Conservation (phyloP, 345 rosid species). For the Populus nigra region DNA sequence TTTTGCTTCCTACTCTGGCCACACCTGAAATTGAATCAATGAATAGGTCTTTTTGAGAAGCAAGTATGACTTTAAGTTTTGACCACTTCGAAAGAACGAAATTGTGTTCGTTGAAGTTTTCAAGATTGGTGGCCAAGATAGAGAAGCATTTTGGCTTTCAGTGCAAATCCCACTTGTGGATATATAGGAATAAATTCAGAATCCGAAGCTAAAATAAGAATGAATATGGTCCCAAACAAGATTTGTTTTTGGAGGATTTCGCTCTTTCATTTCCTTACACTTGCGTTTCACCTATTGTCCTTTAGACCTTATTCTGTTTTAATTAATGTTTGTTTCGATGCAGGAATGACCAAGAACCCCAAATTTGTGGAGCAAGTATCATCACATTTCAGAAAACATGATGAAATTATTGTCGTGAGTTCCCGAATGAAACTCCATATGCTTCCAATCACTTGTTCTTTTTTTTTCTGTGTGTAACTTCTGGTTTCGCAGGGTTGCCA, state of each 20-base stretch:
- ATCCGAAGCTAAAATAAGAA: neutral
- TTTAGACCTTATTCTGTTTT: neutral
- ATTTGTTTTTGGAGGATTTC: too few relatives aligned
- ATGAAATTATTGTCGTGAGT: constrained; percentile 78
- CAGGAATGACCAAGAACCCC: constrained; percentile 71
- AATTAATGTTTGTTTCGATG: neutral
- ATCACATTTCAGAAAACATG: constrained; percentile 54
- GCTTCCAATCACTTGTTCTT: neutral
- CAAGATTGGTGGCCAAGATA: too few relatives aligned
- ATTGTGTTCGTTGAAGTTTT: too few relatives aligned
- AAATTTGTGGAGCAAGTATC: constrained; percentile 62
- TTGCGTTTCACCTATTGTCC: neutral
- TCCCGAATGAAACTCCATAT: neutral
- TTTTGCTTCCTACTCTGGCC: too few relatives aligned
- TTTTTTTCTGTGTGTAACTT: neutral
- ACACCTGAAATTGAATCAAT: too few relatives aligned
- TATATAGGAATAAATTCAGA: neutral
- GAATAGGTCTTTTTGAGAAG: too few relatives aligned
- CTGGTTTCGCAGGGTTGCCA: constrained; percentile 64
- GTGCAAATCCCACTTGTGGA: too few relatives aligned
- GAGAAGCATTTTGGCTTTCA: too few relatives aligned
- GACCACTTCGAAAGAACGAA: too few relatives aligned
- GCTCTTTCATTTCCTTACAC: neutral
- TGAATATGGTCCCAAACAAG: neutral
- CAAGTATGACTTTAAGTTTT: too few relatives aligned